Evolutionary conservation across 2,329 filamentous ascomycete species (phyloP), one percentile per base, ranked within the genome.

Genomic region (Paraconiothyrium brasiliense): DNA sequence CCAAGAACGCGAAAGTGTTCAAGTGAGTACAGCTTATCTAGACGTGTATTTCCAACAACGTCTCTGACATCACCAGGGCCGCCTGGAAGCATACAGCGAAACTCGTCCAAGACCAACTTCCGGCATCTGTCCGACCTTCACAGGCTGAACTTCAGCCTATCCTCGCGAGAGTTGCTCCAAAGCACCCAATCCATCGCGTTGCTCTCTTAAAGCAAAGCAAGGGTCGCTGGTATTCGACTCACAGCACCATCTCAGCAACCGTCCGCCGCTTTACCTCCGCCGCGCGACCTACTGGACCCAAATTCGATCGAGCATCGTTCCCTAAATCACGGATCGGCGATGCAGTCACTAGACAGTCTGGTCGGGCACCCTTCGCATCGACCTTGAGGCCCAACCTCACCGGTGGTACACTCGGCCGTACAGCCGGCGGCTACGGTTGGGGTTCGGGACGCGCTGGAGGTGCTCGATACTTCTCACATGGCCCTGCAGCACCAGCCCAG

Each of bases 361-460:
- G 89, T 32, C 89, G 92, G 54, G 89, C 93, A 34, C 94, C 94
- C 0, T 98, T 98, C 77, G 91, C 93, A 4, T 93, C 89, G 54
- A 90, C 94, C 1, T 87, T 99, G 39, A 91, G 95, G 39, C 95
- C 95, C 2, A 98, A 97, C 75, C 82, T 98, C 66, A 97, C 94
- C 0, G 94, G 93, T 51, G 94, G 94, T 46, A 89, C 92, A 27
- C 82, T 97, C 48, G 90, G 92, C 37, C 89, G 94, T 59, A 92
- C 92, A 43, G 92, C 94, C 8, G 93, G 94, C 67, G 95, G 95
- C n/a, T 99, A 99, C 76, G 85, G 85, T 66, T 81, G 92, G 59
- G 92, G 92, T 34, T 87, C 89, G 54, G 90, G 90, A 35, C 85
- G 89, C 50, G 78, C 87, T 61, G 89, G 91, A 67, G 92, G 90